Percentiles rank a stretch among this genome's conserved stretches.
phyloP scores from a whole-genome alignment of 2,329 filamentous ascomycete genomes.

The Bipolaris bicolor region DNA sequence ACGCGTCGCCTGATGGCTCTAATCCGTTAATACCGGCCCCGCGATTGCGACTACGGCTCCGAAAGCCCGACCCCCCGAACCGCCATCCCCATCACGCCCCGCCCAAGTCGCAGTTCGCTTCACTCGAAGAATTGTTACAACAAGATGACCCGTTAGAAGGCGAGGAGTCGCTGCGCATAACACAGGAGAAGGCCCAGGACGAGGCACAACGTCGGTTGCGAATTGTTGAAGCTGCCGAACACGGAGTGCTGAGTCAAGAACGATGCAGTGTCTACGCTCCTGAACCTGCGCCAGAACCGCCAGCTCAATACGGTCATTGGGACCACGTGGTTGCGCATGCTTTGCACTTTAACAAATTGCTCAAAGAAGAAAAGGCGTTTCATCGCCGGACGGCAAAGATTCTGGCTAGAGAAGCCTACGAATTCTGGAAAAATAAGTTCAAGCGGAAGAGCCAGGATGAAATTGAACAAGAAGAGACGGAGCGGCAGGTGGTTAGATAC shows the following conservation, averaged over 20 bases:
- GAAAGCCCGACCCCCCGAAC: constrained; percentile 57
- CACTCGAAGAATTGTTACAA: constrained; percentile 70
- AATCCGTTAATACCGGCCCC: constrained; percentile 33
- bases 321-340: constrained; percentile 85
- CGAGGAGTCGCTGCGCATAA: constrained; percentile 47
- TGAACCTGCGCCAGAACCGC: constrained; percentile 72
- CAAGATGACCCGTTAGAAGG: constrained; percentile 57
- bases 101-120: constrained; percentile 54
- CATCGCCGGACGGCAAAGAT: constrained; percentile 80
- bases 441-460: constrained; percentile 66
- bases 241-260: constrained; percentile 75
- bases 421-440: constrained; percentile 75
- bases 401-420: constrained; percentile 77
- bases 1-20: constrained; percentile 27
- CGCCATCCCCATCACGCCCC: constrained; percentile 60
- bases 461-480: constrained; percentile 76
- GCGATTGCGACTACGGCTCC: constrained; percentile 57
- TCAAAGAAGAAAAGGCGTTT: constrained; percentile 77
- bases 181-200: constrained; percentile 47
- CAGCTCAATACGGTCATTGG: constrained; percentile 80
- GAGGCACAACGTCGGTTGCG: constrained; percentile 74
- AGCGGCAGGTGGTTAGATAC: constrained; percentile 71
- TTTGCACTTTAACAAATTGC: constrained; percentile 77
- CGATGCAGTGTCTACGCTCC: constrained; percentile 75
- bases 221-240: constrained; percentile 74